Percentiles rank a stretch among this genome's conserved stretches.
Conservation (phyloP, 305 asterid species). For the Solanum hybrid region DNA sequence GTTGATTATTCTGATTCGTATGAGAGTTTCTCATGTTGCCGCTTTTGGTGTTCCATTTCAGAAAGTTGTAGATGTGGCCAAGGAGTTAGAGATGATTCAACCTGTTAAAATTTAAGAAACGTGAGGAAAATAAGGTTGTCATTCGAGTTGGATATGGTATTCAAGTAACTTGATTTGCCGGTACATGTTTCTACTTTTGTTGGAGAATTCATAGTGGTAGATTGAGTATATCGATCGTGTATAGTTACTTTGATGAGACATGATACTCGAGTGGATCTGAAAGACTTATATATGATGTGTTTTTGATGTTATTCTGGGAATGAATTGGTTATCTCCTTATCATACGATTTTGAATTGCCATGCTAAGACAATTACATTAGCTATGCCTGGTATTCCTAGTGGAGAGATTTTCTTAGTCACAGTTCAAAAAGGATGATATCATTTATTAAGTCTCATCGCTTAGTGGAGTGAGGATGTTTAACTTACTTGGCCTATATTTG, state of each 20-base stretch:
- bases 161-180: not conserved
- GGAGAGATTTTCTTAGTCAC: not conserved
- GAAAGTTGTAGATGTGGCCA: not conserved
- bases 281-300: not conserved
- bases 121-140: not conserved
- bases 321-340: not conserved
- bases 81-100: not conserved
- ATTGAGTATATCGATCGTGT: not conserved
- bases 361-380: not conserved
- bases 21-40: not conserved
- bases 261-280: not conserved
- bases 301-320: not conserved
- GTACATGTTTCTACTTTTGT: not conserved
- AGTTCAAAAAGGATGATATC: not conserved
- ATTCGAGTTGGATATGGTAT: not conserved
- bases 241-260: not conserved
- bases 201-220: not conserved
- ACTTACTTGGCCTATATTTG: not conserved
- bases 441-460: not conserved
- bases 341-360: not conserved
- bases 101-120: not conserved
- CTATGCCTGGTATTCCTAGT: not conserved
- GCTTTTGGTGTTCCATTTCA: not conserved
- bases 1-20: not conserved
- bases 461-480: not conserved